phyloP scores from a whole-genome alignment of 2,329 filamentous ascomycete genomes.

The Emydomyces testavorans region DNA sequence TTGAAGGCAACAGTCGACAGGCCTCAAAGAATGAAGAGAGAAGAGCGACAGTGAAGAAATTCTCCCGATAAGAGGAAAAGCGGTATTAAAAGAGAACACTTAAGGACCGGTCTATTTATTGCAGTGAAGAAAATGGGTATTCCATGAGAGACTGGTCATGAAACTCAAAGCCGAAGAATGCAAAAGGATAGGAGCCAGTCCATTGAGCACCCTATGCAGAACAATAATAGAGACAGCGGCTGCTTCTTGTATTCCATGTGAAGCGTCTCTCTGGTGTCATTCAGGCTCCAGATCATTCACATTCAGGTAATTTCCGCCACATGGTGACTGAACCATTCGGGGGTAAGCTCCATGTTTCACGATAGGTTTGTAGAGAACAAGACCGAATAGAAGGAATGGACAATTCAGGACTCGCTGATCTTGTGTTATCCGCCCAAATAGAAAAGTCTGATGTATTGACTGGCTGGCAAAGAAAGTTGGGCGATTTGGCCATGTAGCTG shows the following conservation, averaged over 20 bases:
- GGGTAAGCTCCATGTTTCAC: constrained; percentile 9
- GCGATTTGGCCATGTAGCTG: constrained; percentile 5
- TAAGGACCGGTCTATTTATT: background rate
- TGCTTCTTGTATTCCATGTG: constrained; percentile 8
- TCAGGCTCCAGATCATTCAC: background rate
- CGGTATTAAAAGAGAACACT: background rate
- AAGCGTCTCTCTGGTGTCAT: constrained; percentile 3
- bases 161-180: constrained; percentile 9
- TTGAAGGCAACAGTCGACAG: constrained; percentile 10
- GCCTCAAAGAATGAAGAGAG: constrained; percentile 1
- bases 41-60: background rate
- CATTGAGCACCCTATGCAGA: background rate
- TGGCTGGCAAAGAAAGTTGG: constrained; percentile 10
- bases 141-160: constrained; percentile 2
- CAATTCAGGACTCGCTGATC: background rate
- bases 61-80: constrained; percentile 5
- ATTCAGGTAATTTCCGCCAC: constrained; percentile 8
- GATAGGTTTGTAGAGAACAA: background rate
- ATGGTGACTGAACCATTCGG: background rate
- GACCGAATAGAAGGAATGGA: constrained; percentile 4
- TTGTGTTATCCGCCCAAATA: background rate
- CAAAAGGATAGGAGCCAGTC: constrained; percentile 6
- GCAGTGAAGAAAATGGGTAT: background rate
- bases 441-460: constrained; percentile 1
- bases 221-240: constrained; percentile 3